A percentile compares a stretch with the other conserved stretches of the same genome.
Conservation (phyloP, 208 protist genomes). For the Trichomonas tenax region DNA sequence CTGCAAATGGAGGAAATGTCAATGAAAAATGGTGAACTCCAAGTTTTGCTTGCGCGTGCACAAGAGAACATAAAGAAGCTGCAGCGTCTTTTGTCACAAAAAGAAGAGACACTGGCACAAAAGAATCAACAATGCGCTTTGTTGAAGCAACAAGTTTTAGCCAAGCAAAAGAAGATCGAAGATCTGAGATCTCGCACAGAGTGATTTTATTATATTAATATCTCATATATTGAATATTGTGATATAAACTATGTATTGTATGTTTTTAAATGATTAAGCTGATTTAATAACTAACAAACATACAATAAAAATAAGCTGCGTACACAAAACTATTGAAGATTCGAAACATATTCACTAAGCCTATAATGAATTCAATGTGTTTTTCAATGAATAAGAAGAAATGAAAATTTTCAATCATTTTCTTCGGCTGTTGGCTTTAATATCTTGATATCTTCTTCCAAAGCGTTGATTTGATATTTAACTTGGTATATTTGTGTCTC, state of each 20-base stretch:
- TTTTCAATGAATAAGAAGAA: too few species aligned
- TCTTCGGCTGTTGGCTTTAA: too few species aligned
- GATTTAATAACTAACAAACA: too few species aligned
- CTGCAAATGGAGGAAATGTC: not conserved
- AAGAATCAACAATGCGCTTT: not conserved
- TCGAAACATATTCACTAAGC: too few species aligned
- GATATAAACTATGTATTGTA: too few species aligned
- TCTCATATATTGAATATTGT: too few species aligned
- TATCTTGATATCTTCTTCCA: not conserved
- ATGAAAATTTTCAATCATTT: too few species aligned
- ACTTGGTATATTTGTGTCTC: not conserved
- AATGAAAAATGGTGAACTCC: not conserved
- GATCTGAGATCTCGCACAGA: not conserved
- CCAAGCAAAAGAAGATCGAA: not conserved
- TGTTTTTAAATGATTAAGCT: too few species aligned
- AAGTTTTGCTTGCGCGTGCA: not conserved
- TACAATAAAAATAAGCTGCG: too few species aligned
- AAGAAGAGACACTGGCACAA: not conserved
- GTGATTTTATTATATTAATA: too few species aligned
- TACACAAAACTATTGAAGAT: too few species aligned
- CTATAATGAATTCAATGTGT: too few species aligned
- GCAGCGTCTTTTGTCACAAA: not conserved
- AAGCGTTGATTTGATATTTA: not conserved
- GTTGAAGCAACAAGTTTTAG: not conserved
- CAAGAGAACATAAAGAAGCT: not conserved